Evolutionary conservation across 805 yeast genomes (phyloP), one percentile per base, ranked within the genome.

Genomic region (Kodamaea nitidulidarum): DNA sequence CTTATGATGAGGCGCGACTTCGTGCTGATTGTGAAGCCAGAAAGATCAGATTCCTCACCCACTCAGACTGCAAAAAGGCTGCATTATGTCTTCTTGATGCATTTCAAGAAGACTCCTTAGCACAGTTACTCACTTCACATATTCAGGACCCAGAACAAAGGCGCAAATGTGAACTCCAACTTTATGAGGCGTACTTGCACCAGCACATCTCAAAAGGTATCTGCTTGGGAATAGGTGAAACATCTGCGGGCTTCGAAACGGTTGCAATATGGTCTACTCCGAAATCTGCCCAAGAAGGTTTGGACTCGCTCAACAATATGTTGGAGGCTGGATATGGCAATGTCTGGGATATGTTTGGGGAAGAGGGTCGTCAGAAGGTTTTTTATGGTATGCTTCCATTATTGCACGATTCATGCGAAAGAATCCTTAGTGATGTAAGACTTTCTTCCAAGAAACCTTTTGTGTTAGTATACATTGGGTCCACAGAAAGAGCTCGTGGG

Each of bases 241-340:
- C 63, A 9, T 57, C 46, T 0, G 51, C 50, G 1, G 52, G 51
- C 3, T 77, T 72, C 52, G 80, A 76, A 58, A 70, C 80, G 6
- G 81, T 76, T 22, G 71, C 77, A 4, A 53, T 75, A 16, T 77
- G 80, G 80, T 61, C 76, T 9, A 60, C 60, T 20, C 81, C 81
- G 4, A 67, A 63, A 9, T 64, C 71, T 7, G 51, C 49, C 4
- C 55, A 51, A 5, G 65, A 61, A 7, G 71, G 73, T 2, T 52
- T 73, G 33, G 77, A 75, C 36, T 61, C 69, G 35, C 73, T 70
- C 50, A 45, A 67, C 29, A 73, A 71, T 15, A 54, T 77, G 45
- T 65, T 75, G 60, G 66, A 72, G 45, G 62, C 80, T 7, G 81
- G 81, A 4, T 76, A 70, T 57, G 73, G 70, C 20, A 60, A 65